Percentiles rank a stretch among this genome's conserved stretches.
These are phyloP conservation scores for Termitomyces sp. DNA, from an alignment of 768 basidiomycete species.

Conservation along the genomic window DNA sequence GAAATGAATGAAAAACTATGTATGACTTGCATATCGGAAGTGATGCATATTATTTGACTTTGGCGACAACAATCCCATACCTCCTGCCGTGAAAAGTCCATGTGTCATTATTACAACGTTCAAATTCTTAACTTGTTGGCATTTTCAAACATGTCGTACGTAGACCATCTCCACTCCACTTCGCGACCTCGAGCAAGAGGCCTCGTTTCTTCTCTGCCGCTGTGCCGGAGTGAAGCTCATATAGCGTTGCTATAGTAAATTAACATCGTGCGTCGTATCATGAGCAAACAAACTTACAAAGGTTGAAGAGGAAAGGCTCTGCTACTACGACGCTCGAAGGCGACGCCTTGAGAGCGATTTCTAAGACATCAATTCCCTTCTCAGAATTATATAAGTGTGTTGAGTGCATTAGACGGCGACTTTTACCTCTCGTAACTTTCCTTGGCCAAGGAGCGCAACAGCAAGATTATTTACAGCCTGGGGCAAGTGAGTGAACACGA, in stretches of 20 bases:
- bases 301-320: constrained; percentile 81
- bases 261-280: neutral
- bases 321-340: constrained; percentile 70
- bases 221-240: constrained; percentile 70
- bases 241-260: constrained; percentile 58
- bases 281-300: constrained; percentile 44
- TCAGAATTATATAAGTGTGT: neutral
- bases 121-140: constrained; percentile 41
- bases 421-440: constrained; percentile 63
- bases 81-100: neutral
- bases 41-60: neutral
- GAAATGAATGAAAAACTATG: too few relatives aligned
- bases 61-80: neutral
- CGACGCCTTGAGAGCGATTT: constrained; percentile 52
- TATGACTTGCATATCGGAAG: neutral
- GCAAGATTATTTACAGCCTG: constrained; percentile 65
- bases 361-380: constrained; percentile 67
- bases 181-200: constrained; percentile 68
- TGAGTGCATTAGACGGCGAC: neutral
- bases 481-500: neutral
- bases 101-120: neutral
- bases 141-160: constrained; percentile 74
- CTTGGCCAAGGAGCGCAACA: constrained; percentile 65
- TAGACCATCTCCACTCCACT: constrained; percentile 84
- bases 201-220: constrained; percentile 74